These are phyloP conservation scores for Irpex sp. DNA, from an alignment of 1,284 basidiomycete species.

Conservation along the genomic window DNA sequence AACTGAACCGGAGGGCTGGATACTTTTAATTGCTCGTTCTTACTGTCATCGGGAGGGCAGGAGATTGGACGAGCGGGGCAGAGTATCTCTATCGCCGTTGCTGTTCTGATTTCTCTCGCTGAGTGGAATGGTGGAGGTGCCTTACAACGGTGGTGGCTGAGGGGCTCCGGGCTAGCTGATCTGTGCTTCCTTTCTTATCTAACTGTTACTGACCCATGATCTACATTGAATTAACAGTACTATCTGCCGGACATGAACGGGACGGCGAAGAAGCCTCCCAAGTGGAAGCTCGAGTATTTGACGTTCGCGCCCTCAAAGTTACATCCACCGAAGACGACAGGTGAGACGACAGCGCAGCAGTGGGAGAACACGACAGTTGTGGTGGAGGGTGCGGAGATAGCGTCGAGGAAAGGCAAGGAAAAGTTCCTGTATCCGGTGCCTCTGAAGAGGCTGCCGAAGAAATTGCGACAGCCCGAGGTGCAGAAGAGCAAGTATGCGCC, in stretches of 20 bases:
- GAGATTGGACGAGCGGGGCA: neutral
- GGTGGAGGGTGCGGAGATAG: neutral
- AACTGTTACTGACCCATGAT: neutral
- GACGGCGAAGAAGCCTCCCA: slow-evolving; percentile 51
- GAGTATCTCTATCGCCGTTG: neutral
- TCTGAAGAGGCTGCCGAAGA: slow-evolving; percentile 57
- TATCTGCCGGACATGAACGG: slow-evolving; percentile 69
- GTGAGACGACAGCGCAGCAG: slow-evolving; percentile 4
- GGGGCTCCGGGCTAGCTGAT: neutral
- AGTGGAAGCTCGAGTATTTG: slow-evolving; percentile 77
- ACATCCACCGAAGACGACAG: slow-evolving; percentile 29
- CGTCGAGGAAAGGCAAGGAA: neutral
- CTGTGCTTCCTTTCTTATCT: neutral
- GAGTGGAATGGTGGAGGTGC: neutral
- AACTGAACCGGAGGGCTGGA: neutral
- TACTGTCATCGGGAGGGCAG: neutral
- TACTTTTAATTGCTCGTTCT: neutral
- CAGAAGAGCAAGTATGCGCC: slow-evolving; percentile 59
- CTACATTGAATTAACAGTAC: slow-evolving; percentile 46
- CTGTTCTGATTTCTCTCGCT: neutral
- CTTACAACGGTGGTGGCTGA: neutral
- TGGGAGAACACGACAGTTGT: neutral
- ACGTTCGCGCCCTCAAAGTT: slow-evolving; percentile 51
- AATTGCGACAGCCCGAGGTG: slow-evolving; percentile 39
- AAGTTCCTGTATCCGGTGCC: slow-evolving; percentile 56